A percentile compares a stretch with the other conserved stretches of the same genome.
Conservation (phyloP, 2,329 filamentous ascomycete genomes). For the Fusarium paranaense region DNA sequence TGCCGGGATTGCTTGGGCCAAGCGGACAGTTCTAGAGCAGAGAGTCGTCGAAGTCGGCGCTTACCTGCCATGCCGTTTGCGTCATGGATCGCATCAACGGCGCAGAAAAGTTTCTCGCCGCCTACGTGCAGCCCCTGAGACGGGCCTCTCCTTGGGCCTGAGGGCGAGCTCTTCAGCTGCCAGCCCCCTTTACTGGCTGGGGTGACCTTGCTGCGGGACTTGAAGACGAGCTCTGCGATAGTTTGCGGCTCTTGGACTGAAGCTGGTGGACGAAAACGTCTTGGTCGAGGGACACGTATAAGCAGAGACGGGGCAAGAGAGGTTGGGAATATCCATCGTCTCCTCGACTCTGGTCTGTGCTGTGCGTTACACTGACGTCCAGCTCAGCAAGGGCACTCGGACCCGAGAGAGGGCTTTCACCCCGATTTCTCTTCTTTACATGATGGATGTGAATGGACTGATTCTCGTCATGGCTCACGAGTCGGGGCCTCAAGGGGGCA, state of each 20-base stretch:
- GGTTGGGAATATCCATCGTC: slow-evolving; percentile 6
- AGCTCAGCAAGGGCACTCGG: slow-evolving; percentile 14
- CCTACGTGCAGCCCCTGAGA: slow-evolving; percentile 8
- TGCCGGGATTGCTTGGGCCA: slow-evolving; percentile 4
- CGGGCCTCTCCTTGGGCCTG: slow-evolving; percentile 2
- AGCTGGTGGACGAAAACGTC: neutral
- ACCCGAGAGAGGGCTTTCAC: slow-evolving; percentile 13
- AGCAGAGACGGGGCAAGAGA: slow-evolving; percentile 20
- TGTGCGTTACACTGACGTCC: slow-evolving; percentile 19
- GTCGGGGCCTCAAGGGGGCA: slow-evolving; percentile 15
- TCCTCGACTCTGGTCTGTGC: slow-evolving; percentile 13
- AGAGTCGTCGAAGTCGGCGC: slow-evolving; percentile 16
- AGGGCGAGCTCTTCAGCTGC: slow-evolving; percentile 5
- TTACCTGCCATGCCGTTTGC: slow-evolving; percentile 8
- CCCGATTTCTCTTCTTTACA: neutral
- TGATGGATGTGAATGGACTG: slow-evolving; percentile 25
- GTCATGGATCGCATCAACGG: slow-evolving; percentile 11
- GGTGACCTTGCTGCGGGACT: slow-evolving; percentile 2
- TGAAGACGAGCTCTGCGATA: slow-evolving; percentile 1
- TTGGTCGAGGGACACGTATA: slow-evolving; percentile 3
- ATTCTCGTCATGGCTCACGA: slow-evolving; percentile 14
- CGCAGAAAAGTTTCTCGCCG: slow-evolving; percentile 35
- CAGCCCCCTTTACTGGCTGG: slow-evolving; percentile 7
- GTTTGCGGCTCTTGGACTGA: neutral
- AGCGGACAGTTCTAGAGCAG: neutral